These are phyloP conservation scores for Cyclanthera cordifolia DNA, from an alignment of 306 rosid genomes.

Conservation along the genomic window DNA sequence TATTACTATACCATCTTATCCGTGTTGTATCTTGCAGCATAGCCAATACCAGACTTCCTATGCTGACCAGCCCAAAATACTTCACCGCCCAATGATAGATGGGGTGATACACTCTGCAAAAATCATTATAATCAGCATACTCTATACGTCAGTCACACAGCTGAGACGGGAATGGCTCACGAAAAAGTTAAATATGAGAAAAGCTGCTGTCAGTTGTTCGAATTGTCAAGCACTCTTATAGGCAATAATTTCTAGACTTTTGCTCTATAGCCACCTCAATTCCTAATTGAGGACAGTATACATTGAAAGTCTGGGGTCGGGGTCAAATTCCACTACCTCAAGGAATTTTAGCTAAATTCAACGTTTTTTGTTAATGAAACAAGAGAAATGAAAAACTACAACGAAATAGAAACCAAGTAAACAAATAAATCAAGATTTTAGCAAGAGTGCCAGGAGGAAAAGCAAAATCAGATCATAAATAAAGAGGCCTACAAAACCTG, in stretches of 20 bases:
- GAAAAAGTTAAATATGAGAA: neutral
- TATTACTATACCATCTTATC: conserved; percentile 62
- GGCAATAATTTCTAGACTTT: conserved; percentile 1
- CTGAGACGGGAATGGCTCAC: neutral
- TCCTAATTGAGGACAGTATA: neutral
- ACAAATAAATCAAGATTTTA: neutral
- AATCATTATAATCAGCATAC: neutral
- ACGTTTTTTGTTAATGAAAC: neutral
- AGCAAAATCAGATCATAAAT: neutral
- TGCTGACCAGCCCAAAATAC: conserved; percentile 99
- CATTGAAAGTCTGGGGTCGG: neutral
- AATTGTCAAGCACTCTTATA: neutral
- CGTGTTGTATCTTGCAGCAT: conserved; percentile 85
- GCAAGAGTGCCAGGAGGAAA: neutral
- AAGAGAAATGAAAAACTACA: neutral
- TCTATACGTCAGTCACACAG: neutral
- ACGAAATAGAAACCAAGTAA: neutral
- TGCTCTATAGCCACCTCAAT: neutral
- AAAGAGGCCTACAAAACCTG: neutral
- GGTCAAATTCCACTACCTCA: neutral
- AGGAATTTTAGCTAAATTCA: neutral
- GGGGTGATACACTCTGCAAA: conserved; percentile 69
- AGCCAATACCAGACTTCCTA: conserved; percentile 89
- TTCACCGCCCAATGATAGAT: conserved; percentile 91
- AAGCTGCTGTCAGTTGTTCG: neutral